Conservation (phyloP, 139 green algal genomes). For the Picochlorum sp. region DNA sequence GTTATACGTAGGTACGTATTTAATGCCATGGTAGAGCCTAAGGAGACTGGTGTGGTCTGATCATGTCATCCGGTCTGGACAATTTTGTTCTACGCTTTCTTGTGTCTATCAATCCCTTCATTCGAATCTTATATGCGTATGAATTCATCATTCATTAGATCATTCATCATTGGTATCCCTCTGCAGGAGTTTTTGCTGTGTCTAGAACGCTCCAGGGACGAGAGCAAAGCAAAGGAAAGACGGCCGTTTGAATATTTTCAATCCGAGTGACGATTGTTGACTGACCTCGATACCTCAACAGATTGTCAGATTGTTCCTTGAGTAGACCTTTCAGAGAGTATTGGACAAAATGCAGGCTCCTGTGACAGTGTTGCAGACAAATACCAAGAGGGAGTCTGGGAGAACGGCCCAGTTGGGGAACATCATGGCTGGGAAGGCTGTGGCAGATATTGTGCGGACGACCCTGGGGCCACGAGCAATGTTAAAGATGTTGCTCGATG, state of each 20-base stretch:
- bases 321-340: neutral
- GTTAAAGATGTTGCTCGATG: slow-evolving; percentile 99
- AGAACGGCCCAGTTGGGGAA: slow-evolving; percentile 92
- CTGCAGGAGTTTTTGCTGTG: too few relatives aligned
- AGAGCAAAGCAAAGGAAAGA: too few relatives aligned
- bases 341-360: slow-evolving; percentile 38
- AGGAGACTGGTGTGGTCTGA: too few relatives aligned
- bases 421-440: slow-evolving; percentile 92
- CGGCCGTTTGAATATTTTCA: slow-evolving; percentile 4
- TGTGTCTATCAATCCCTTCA: too few relatives aligned
- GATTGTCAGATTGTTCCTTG: neutral
- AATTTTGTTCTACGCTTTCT: too few relatives aligned
- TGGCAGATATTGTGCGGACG: slow-evolving; percentile 95
- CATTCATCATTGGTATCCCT: too few relatives aligned
- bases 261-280: neutral
- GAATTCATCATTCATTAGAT: too few relatives aligned
- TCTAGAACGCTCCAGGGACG: too few relatives aligned
- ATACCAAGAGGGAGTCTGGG: slow-evolving; percentile 89
- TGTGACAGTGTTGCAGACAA: slow-evolving; percentile 40
- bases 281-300: neutral
- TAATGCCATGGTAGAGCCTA: too few relatives aligned
- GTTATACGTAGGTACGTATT: too few relatives aligned
- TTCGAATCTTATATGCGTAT: too few relatives aligned
- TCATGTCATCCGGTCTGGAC: too few relatives aligned
- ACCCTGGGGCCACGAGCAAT: slow-evolving; percentile 94